Percentiles rank a stretch among this genome's conserved stretches.
These are phyloP conservation scores for Sporodiniella umbellata DNA, from an alignment of 371 early-diverging fungal species.

Conservation along the genomic window DNA sequence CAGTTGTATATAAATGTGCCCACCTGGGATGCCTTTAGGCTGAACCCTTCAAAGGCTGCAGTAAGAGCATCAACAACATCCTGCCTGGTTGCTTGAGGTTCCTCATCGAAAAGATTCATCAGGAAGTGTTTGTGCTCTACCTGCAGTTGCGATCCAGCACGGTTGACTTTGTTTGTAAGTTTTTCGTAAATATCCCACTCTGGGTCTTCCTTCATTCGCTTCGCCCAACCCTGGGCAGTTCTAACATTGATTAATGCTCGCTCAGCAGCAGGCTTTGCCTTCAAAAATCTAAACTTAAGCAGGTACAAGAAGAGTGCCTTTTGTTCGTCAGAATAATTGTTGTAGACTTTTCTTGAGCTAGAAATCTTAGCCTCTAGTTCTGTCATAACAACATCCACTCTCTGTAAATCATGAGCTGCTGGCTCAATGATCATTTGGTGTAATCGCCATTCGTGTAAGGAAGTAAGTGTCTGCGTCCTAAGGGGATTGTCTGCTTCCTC, in stretches of 20 bases:
- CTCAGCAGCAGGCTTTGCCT: constrained; percentile 13
- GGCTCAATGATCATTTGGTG: constrained; percentile 18
- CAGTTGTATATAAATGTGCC: constrained; percentile 16
- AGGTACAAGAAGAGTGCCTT: constrained; percentile 10
- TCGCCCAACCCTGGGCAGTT: constrained; percentile 15
- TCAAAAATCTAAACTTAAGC: constrained; percentile 16
- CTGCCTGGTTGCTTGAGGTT: constrained; percentile 8
- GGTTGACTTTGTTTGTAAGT: constrained; percentile 19
- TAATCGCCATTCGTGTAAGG: constrained; percentile 4
- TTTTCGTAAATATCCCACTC: constrained; percentile 16
- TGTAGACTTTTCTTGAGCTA: constrained; percentile 17
- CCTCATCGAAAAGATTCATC: constrained; percentile 21
- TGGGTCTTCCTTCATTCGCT: constrained; percentile 14
- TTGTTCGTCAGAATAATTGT: constrained; percentile 7
- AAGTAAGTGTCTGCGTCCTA: constrained; percentile 18
- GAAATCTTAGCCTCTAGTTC: constrained; percentile 11
- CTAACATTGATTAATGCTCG: constrained; percentile 17
- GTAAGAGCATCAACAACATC: constrained; percentile 6
- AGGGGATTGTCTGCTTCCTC: constrained; percentile 49
- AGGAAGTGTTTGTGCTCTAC: constrained; percentile 19
- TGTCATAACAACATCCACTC: constrained; percentile 20
- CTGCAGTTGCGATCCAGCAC: constrained; percentile 23
- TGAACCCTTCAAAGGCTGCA: constrained; percentile 20
- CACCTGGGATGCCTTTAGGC: constrained; percentile 18
- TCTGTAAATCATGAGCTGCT: constrained; percentile 20